These are phyloP conservation scores for Arabidopsis suecica DNA, from an alignment of 345 rosid species.

Conservation along the genomic window DNA sequence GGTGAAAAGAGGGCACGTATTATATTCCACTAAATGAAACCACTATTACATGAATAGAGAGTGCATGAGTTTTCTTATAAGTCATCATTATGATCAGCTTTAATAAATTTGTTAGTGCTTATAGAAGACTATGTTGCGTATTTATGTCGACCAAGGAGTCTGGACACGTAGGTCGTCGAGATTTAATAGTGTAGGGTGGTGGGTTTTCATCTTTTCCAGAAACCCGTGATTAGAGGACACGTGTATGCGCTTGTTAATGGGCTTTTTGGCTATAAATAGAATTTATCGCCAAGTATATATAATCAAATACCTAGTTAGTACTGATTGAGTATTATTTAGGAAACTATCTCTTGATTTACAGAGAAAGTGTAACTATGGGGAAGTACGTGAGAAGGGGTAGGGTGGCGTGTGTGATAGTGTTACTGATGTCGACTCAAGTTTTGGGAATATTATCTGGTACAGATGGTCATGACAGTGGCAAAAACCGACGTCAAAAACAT, in stretches of 20 bases:
- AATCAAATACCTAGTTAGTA: constrained; percentile 15
- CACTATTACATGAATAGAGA: constrained; percentile 19
- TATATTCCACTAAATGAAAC: constrained; percentile 29
- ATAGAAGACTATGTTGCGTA: constrained; percentile 37
- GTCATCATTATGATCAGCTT: constrained; percentile 36
- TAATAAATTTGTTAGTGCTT: constrained; percentile 26
- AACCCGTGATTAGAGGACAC: constrained; percentile 14
- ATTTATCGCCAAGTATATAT: neutral
- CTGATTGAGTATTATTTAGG: constrained; percentile 21
- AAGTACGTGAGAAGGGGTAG: constrained; percentile 36
- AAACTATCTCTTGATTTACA: constrained; percentile 6
- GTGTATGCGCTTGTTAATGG: neutral
- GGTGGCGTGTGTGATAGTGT: constrained; percentile 34
- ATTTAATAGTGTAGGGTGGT: constrained; percentile 13
- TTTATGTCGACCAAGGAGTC: constrained; percentile 41
- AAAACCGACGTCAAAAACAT: constrained; percentile 13
- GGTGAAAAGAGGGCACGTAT: constrained; percentile 36
- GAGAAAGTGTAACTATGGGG: constrained; percentile 22
- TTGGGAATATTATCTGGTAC: constrained; percentile 14
- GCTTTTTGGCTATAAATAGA: constrained; percentile 36
- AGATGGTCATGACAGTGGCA: neutral
- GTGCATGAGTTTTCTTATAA: constrained; percentile 14
- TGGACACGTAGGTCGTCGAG: constrained; percentile 31
- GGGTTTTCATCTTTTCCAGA: constrained; percentile 17
- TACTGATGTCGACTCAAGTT: constrained; percentile 28